These are phyloP conservation scores for Penstemon davidsonii DNA, from an alignment of 257 asterid species.

Conservation along the genomic window DNA sequence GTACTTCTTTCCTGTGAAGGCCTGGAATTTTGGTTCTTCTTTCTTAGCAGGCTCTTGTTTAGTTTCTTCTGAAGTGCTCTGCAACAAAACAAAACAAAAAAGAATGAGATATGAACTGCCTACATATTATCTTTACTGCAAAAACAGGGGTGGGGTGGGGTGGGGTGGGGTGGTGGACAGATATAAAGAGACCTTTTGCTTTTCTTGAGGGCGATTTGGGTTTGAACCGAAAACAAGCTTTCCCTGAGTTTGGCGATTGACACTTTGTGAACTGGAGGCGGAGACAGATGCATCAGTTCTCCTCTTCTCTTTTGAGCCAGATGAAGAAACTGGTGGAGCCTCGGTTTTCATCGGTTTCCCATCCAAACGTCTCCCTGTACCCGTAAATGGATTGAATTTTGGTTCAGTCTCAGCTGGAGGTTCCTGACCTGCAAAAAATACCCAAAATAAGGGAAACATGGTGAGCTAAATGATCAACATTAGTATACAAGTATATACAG, in stretches of 20 bases:
- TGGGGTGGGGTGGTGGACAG: background rate
- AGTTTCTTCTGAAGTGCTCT: constrained; percentile 66
- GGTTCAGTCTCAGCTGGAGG: constrained; percentile 60
- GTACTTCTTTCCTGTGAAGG: constrained; percentile 74
- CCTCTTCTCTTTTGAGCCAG: constrained; percentile 50
- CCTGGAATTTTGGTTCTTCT: constrained; percentile 73
- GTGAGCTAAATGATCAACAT: background rate
- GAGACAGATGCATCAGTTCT: constrained; percentile 43
- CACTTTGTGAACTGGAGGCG: constrained; percentile 59
- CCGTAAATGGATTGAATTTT: constrained; percentile 84
- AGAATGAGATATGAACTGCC: background rate
- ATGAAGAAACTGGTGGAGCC: constrained; percentile 54
- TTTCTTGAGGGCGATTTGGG: constrained; percentile 46
- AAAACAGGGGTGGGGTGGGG: background rate
- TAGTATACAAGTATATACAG: no score
- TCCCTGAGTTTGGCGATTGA: constrained; percentile 78
- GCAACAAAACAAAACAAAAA: constrained; percentile 14
- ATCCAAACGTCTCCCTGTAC: constrained; percentile 82
- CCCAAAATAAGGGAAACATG: background rate
- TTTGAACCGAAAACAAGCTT: constrained; percentile 94
- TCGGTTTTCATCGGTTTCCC: constrained; percentile 66
- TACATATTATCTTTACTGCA: background rate
- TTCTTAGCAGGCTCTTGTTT: constrained; percentile 71
- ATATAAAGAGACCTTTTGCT: constrained; percentile 51
- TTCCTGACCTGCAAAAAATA: constrained; percentile 50